Base-by-base conservation (phyloP, 176 grass and related monocot genomes). In the Hyparrhenia diplandra region DNA sequence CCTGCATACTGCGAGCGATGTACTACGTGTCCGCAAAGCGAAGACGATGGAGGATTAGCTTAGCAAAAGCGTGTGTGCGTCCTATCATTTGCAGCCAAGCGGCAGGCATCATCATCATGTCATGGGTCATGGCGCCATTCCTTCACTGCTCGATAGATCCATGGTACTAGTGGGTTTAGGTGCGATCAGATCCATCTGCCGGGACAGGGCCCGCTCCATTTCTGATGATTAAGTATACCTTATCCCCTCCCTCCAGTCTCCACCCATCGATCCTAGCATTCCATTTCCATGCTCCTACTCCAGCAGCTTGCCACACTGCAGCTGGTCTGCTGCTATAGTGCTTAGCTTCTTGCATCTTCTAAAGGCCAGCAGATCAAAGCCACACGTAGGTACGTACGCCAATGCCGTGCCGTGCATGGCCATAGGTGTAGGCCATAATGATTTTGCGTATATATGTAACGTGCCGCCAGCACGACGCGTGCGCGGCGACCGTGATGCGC, bases 401-500 rank as follows among this genome's bases (percentile, higher is more conserved):
- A 65, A 54, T 36, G 64, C 31, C 31, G 27, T 52, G 47, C 45
- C 27, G 28, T 52, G 46, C 28, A 31, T 32, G 71, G 46, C 46
- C 6, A 54, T n/a, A n/a, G n/a, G n/a, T n/a, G n/a, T 54, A 9
- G 40, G 13, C 46, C 17, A 51, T n/a, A n/a, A n/a, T n/a, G n/a
- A n/a, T n/a, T n/a, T n/a, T n/a, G n/a, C n/a, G n/a, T n/a, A n/a
- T n/a, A n/a, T n/a, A n/a, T n/a, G n/a, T n/a, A n/a, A n/a, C n/a
- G n/a, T n/a, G n/a, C n/a, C n/a, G n/a, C n/a, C n/a, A n/a, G n/a
- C n/a, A n/a, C n/a, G n/a, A n/a, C n/a, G n/a, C n/a, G n/a, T n/a
- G 24, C 77, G 77, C 61, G 73, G 60, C 3, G 74, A 85, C 27
- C 28, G 73, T 3, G 74, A 78, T 78, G 74, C 40, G 74, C 83